Evolutionary conservation across 139 green algal genomes (phyloP).

Genomic region (Diplosphaera chodatii): DNA sequence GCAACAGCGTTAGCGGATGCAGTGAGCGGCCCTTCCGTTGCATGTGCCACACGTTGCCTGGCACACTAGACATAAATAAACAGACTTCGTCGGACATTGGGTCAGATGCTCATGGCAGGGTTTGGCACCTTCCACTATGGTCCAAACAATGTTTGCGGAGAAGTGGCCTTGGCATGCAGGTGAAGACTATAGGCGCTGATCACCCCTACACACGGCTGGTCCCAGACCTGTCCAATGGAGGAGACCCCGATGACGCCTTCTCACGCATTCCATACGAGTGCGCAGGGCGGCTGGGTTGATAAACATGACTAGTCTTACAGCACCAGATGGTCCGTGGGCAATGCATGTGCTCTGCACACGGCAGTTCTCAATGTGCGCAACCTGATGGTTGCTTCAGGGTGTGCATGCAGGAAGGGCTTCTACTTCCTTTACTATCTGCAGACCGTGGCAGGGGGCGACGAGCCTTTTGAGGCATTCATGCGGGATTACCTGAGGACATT

Average conservation of each 20-base stretch:
- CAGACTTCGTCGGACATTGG: too few relatives aligned
- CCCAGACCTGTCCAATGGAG: constrained; percentile 48
- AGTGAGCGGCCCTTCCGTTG: not conserved
- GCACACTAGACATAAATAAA: too few relatives aligned
- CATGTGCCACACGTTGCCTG: too few relatives aligned
- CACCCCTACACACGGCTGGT: constrained; percentile 57
- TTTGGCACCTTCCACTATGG: too few relatives aligned
- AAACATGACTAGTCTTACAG: too few relatives aligned
- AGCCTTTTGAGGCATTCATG: constrained; percentile 67
- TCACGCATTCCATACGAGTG: constrained; percentile 49
- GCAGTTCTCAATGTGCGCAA: too few relatives aligned
- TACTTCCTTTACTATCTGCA: constrained; percentile 80
- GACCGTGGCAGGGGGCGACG: constrained; percentile 53
- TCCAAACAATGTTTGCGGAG: too few relatives aligned
- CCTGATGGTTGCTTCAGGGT: too few relatives aligned
- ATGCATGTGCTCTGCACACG: too few relatives aligned
- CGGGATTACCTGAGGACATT: constrained; percentile 48
- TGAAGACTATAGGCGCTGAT: constrained; percentile 21
- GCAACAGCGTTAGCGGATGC: not conserved
- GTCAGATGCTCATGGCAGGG: too few relatives aligned
- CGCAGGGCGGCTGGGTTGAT: not conserved
- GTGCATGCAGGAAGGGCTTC: constrained; percentile 67
- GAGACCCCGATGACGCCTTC: constrained; percentile 89
- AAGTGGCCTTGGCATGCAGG: constrained; percentile 18
- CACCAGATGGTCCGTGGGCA: too few relatives aligned